These are phyloP conservation scores for Cryphonectria naterciae DNA, from an alignment of 2,329 filamentous ascomycete species.

Conservation along the genomic window DNA sequence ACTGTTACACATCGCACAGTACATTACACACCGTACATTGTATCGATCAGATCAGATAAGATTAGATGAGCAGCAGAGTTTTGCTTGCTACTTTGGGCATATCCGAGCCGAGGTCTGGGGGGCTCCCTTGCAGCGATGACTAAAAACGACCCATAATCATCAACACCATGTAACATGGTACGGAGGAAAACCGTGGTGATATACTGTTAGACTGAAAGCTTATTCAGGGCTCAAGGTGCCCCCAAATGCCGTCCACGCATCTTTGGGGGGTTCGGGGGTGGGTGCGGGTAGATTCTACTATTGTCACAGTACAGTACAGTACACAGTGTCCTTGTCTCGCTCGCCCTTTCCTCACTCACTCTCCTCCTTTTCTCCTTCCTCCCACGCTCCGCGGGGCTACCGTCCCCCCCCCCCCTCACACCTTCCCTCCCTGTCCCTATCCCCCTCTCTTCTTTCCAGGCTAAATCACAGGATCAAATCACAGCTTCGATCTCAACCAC, in stretches of 20 bases:
- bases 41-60: constrained; percentile 22
- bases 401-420: not conserved
- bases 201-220: not conserved
- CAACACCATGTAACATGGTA: not conserved
- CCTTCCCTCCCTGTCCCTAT: not conserved
- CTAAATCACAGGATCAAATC: constrained; percentile 1
- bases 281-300: too few species aligned
- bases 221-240: not conserved
- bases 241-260: not conserved
- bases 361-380: not conserved
- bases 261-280: too few species aligned
- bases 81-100: not conserved
- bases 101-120: not conserved
- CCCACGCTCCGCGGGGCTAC: not conserved
- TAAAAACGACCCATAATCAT: not conserved
- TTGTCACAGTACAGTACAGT: not conserved
- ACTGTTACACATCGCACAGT: not conserved
- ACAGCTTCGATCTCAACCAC: constrained; percentile 36
- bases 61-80: constrained; percentile 13
- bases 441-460: not conserved
- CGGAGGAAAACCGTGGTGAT: not conserved
- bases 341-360: not conserved
- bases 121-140: not conserved
- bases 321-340: not conserved
- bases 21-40: not conserved